phyloP scores from a whole-genome alignment of 2,329 filamentous ascomycete species.

The Exophiala lecanii-corni region DNA sequence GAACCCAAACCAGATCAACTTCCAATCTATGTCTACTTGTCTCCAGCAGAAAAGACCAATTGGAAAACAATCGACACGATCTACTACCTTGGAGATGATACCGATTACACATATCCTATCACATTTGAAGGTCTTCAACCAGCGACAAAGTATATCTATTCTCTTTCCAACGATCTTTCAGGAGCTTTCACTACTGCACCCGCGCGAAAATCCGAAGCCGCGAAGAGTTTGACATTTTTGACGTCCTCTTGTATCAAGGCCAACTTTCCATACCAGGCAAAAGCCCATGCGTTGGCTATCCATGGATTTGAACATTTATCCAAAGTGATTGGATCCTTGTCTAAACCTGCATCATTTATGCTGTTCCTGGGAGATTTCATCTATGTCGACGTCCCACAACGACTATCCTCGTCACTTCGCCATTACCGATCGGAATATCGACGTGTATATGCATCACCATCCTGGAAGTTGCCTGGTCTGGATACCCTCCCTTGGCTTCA shows the following conservation, averaged over 20 bases:
- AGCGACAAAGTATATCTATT: slow-evolving; percentile 75
- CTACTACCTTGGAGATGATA: slow-evolving; percentile 63
- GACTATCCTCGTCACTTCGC: slow-evolving; percentile 65
- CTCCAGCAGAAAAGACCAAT: slow-evolving; percentile 29
- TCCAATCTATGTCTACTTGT: slow-evolving; percentile 66
- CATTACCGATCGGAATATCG: slow-evolving; percentile 89
- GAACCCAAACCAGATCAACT: slow-evolving; percentile 73
- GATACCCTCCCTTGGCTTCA: slow-evolving; percentile 94
- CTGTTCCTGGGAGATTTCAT: slow-evolving; percentile 52
- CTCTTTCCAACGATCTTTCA: slow-evolving; percentile 77
- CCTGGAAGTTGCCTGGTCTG: slow-evolving; percentile 66
- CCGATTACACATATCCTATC: slow-evolving; percentile 75
- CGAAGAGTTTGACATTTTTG: slow-evolving; percentile 79
- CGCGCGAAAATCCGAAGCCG: slow-evolving; percentile 56
- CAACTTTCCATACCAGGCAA: slow-evolving; percentile 79
- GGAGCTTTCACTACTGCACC: slow-evolving; percentile 79
- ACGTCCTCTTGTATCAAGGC: slow-evolving; percentile 91
- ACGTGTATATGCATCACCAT: slow-evolving; percentile 90
- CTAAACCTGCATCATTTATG: slow-evolving; percentile 63
- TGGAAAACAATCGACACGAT: slow-evolving; percentile 64
- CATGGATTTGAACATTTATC: slow-evolving; percentile 70
- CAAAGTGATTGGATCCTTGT: slow-evolving; percentile 63
- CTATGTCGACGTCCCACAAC: slow-evolving; percentile 70
- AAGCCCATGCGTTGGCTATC: slow-evolving; percentile 72
- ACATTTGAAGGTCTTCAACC: slow-evolving; percentile 63